These are phyloP conservation scores for Crithidia brevicula DNA, from an alignment of 208 protist species.

Conservation along the genomic window DNA sequence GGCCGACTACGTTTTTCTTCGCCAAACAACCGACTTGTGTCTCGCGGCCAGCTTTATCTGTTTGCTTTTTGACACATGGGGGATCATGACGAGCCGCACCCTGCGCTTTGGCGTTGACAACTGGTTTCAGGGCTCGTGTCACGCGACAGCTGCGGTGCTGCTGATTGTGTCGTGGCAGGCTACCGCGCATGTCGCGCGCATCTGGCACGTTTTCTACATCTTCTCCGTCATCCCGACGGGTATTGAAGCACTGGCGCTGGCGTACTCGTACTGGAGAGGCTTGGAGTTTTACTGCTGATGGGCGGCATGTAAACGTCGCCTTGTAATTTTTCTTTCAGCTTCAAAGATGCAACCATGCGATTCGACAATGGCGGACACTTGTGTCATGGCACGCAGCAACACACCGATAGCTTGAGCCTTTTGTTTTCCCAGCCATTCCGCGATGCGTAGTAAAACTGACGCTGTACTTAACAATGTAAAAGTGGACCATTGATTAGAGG, in stretches of 20 bases:
- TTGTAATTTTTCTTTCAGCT: too few relatives aligned
- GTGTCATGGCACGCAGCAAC: too few relatives aligned
- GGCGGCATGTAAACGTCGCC: too few relatives aligned
- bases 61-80: conserved; percentile 53
- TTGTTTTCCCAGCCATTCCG: too few relatives aligned
- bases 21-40: conserved; percentile 41
- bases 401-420: too few relatives aligned
- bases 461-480: too few relatives aligned
- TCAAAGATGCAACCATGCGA: too few relatives aligned
- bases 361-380: too few relatives aligned
- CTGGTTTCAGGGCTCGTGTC: conserved; percentile 54
- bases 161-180: conserved; percentile 62
- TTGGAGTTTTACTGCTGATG: conserved; percentile 50
- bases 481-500: too few relatives aligned
- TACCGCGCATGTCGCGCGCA: conserved; percentile 42
- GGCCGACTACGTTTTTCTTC: conserved; percentile 49
- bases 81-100: conserved; percentile 65
- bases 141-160: conserved; percentile 54
- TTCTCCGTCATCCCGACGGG: conserved; percentile 75
- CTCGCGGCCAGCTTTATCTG: conserved; percentile 57
- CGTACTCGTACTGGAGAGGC: conserved; percentile 47
- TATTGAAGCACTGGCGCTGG: conserved; percentile 54
- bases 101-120: conserved; percentile 65
- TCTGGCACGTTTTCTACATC: conserved; percentile 80
- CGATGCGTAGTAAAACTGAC: too few relatives aligned